These are phyloP conservation scores for Fusarium ramigenum DNA, from an alignment of 2,329 filamentous ascomycete genomes.

Conservation along the genomic window DNA sequence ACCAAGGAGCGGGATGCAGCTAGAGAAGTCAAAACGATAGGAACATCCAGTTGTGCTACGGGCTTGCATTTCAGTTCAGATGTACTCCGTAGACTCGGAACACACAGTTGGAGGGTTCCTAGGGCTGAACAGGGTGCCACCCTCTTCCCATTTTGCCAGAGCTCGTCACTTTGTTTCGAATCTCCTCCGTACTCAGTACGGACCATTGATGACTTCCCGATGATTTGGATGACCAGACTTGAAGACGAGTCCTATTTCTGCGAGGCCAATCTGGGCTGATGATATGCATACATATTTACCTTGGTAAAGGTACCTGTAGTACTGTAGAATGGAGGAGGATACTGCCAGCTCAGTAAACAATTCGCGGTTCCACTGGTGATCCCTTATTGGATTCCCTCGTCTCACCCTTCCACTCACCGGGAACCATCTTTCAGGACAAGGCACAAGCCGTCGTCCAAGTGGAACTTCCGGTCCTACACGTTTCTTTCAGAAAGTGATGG, in stretches of 20 bases:
- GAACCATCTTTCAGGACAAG: conserved; percentile 17
- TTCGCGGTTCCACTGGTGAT: conserved; percentile 16
- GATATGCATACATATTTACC: conserved; percentile 10
- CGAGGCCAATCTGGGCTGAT: not conserved
- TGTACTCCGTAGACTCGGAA: not conserved
- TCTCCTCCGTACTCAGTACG: not conserved
- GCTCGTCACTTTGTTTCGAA: conserved; percentile 5
- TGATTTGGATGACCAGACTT: not conserved
- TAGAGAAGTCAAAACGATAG: conserved; percentile 27
- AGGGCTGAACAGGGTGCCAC: conserved; percentile 40
- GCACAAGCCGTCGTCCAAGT: conserved; percentile 22
- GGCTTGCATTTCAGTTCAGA: conserved; percentile 35
- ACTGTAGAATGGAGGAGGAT: not conserved
- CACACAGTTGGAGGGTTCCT: conserved; percentile 15
- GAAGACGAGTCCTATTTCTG: not conserved
- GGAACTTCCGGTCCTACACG: conserved; percentile 23
- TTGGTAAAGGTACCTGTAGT: not conserved
- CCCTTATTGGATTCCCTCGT: conserved; percentile 14
- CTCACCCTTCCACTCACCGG: conserved; percentile 29
- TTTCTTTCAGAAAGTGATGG: conserved; percentile 23
- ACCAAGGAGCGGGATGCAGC: conserved; percentile 32
- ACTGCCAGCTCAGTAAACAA: conserved; percentile 16
- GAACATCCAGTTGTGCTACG: conserved; percentile 32
- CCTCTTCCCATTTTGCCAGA: conserved; percentile 1
- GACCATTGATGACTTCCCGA: not conserved